These are phyloP conservation scores for Hypomyces rosellus DNA, from an alignment of 2,329 filamentous ascomycete genomes.

Conservation along the genomic window DNA sequence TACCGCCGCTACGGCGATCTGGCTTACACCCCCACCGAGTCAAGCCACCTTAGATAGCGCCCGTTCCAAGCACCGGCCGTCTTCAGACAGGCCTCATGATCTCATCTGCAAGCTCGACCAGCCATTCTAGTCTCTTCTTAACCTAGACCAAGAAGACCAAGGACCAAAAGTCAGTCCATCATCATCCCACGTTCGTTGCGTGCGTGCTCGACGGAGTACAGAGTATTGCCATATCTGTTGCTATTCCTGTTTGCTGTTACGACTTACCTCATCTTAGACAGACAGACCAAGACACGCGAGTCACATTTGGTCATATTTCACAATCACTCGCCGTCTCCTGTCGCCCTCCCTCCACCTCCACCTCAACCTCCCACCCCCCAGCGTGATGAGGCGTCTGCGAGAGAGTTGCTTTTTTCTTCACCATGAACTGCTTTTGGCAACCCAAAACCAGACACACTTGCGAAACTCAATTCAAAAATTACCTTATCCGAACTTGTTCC, in stretches of 20 bases:
- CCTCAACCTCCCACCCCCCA: neutral
- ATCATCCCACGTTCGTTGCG: too few relatives aligned
- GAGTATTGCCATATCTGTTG: too few relatives aligned
- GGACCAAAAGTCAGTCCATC: too few relatives aligned
- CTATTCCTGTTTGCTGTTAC: too few relatives aligned
- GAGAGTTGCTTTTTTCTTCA: neutral
- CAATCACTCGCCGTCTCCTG: neutral
- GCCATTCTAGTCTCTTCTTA: neutral
- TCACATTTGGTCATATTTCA: neutral
- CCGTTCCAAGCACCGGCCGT: neutral
- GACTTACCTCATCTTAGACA: too few relatives aligned
- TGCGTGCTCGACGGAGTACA: too few relatives aligned
- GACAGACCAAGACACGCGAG: too few relatives aligned
- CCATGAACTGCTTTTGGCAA: neutral
- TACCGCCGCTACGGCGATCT: neutral
- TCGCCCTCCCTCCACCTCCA: too few relatives aligned
- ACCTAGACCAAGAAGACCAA: too few relatives aligned
- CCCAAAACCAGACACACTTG: neutral
- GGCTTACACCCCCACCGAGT: neutral
- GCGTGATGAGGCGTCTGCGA: neutral
- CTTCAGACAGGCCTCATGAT: neutral
- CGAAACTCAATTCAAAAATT: too few relatives aligned
- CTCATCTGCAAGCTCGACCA: neutral
- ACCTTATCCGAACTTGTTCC: too few relatives aligned
- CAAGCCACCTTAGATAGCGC: conserved; percentile 4